These are phyloP conservation scores for Phytopythium sindhum DNA, from an alignment of 352 stramenopile species.

Conservation along the genomic window DNA sequence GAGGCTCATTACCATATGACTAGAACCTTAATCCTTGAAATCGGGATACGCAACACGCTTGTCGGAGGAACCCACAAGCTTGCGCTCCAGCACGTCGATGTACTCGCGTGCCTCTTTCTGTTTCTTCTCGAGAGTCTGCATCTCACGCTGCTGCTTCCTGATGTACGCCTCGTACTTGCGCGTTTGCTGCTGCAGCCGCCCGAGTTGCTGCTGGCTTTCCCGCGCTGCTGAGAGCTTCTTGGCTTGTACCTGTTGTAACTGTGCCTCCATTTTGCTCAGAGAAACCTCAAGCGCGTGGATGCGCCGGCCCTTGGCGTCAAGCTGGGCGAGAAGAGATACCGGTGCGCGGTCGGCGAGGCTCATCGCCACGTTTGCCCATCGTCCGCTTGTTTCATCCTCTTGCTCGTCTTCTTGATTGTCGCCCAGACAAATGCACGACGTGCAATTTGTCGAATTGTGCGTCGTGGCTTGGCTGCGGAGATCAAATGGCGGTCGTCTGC, in stretches of 20 bases:
- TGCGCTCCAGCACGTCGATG: slow-evolving; percentile 28
- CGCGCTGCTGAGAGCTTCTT: slow-evolving; percentile 23
- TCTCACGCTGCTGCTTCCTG: slow-evolving; percentile 23
- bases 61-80: slow-evolving; percentile 10
- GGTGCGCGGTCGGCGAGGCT: slow-evolving; percentile 23
- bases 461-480: not conserved
- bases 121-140: slow-evolving; percentile 18
- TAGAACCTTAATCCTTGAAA: not conserved
- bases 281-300: slow-evolving; percentile 28
- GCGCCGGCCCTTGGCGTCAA: slow-evolving; percentile 30
- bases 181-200: slow-evolving; percentile 28
- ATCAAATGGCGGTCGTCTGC: slow-evolving; percentile 7
- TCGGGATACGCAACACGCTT: not conserved
- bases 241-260: slow-evolving; percentile 16
- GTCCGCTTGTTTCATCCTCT: not conserved
- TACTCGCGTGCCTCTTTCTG: slow-evolving; percentile 20
- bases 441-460: not conserved
- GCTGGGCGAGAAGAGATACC: slow-evolving; percentile 34
- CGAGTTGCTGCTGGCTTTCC: slow-evolving; percentile 28
- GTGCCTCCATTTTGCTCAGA: slow-evolving; percentile 23
- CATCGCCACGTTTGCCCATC: not conserved
- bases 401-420: slow-evolving; percentile 14
- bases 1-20: not conserved
- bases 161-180: slow-evolving; percentile 34
- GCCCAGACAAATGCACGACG: no score